A percentile compares a stretch with the other conserved stretches of the same genome.
phyloP scores from a whole-genome alignment of 345 rosid species.

The Leavenworthia alabamica region DNA sequence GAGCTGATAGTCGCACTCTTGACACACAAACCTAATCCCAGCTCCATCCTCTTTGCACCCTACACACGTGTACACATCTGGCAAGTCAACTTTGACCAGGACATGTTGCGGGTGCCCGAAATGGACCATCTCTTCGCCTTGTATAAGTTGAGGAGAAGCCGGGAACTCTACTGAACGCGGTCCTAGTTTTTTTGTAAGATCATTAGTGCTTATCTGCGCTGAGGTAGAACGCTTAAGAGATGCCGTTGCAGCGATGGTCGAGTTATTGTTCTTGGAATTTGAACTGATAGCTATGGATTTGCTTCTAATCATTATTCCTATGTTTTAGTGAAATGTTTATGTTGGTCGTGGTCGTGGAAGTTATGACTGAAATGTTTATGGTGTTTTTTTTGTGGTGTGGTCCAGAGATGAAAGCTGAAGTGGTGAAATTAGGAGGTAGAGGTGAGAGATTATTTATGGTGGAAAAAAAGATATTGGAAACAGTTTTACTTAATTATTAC shows the following conservation, averaged over 20 bases:
- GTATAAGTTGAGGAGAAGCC: constrained; percentile 40
- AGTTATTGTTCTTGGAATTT: background rate
- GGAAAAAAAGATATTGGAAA: background rate
- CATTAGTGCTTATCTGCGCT: background rate
- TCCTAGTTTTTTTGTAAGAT: constrained; percentile 4
- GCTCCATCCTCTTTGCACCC: constrained; percentile 82
- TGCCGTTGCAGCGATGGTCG: background rate
- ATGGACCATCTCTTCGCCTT: constrained; percentile 49
- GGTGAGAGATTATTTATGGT: constrained; percentile 31
- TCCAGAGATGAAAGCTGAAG: constrained; percentile 12
- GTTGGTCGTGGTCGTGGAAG: constrained; percentile 14
- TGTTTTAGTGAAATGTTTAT: background rate
- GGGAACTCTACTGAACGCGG: constrained; percentile 40
- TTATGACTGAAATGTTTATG: background rate
- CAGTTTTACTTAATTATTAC: constrained; percentile 15
- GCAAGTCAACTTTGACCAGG: constrained; percentile 36
- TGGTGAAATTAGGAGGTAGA: constrained; percentile 15
- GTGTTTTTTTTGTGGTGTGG: background rate
- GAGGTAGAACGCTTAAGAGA: constrained; percentile 27
- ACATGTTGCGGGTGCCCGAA: constrained; percentile 62
- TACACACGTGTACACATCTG: constrained; percentile 58
- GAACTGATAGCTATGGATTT: constrained; percentile 30
- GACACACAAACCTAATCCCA: constrained; percentile 60
- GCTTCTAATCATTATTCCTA: constrained; percentile 29
- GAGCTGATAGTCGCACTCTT: constrained; percentile 67